Conservation (phyloP, 805 yeast genomes). For the Candida insectorum region DNA sequence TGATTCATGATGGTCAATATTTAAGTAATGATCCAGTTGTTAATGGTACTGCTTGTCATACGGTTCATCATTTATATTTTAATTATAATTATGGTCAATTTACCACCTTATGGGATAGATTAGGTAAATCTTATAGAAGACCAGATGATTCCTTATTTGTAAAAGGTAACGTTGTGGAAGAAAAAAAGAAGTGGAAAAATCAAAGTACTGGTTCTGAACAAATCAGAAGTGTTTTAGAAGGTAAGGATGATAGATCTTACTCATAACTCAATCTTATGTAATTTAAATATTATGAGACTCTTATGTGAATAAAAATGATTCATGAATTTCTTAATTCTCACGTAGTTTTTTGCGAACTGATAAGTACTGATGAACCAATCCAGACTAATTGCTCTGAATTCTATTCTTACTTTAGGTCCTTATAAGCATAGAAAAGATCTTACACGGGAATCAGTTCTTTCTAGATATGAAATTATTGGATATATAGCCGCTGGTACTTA, state of each 20-base stretch:
- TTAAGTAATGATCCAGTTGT: slow-evolving; percentile 89
- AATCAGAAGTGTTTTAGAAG: slow-evolving; percentile 79
- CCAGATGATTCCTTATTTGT: slow-evolving; percentile 83
- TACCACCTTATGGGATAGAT: slow-evolving; percentile 96
- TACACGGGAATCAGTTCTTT: slow-evolving; percentile 68
- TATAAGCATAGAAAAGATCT: slow-evolving; percentile 55
- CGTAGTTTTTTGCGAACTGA: too few species aligned
- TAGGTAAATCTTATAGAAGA: slow-evolving; percentile 88
- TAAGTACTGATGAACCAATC: slow-evolving; percentile 29
- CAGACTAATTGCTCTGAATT: slow-evolving; percentile 37
- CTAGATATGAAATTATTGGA: slow-evolving; percentile 83
- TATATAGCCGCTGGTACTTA: slow-evolving; percentile 98
- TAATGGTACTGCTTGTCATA: slow-evolving; percentile 98
- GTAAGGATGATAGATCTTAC: slow-evolving; percentile 74
- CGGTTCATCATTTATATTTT: slow-evolving; percentile 94
- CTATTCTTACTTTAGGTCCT: slow-evolving; percentile 40
- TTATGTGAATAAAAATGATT: too few species aligned
- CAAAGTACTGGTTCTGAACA: slow-evolving; percentile 75
- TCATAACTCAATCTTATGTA: too few species aligned
- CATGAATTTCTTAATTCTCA: too few species aligned
- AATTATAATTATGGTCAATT: slow-evolving; percentile 98
- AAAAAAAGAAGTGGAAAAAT: slow-evolving; percentile 59
- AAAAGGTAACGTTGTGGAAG: slow-evolving; percentile 47
- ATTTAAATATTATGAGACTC: too few species aligned
- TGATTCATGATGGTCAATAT: slow-evolving; percentile 98